Percentiles rank a stretch among this genome's conserved stretches.
phyloP scores from a whole-genome alignment of 192 early-diverging fungal genomes.

The Rhizophagus clarus region DNA sequence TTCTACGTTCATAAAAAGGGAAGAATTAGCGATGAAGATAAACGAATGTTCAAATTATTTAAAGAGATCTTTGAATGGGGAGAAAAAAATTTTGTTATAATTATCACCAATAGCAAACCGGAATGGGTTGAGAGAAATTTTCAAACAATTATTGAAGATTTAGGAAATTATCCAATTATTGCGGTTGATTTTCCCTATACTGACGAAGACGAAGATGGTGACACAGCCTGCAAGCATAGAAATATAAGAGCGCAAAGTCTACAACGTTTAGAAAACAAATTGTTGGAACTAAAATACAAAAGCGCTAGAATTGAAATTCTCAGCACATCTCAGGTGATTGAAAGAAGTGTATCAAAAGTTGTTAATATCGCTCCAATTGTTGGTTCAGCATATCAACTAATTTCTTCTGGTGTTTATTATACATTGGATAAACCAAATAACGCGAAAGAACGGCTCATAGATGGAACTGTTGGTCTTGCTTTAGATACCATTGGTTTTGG shows the following conservation, averaged over 20 bases:
- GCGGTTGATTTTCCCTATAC: constrained; percentile 29
- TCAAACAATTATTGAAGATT: neutral
- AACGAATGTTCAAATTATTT: constrained; percentile 23
- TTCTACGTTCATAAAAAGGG: constrained; percentile 31
- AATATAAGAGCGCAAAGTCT: too few relatives aligned
- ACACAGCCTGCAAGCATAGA: neutral
- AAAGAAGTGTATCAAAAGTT: neutral
- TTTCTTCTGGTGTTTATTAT: constrained; percentile 20
- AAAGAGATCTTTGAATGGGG: constrained; percentile 31
- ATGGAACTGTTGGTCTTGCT: neutral
- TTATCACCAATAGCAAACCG: constrained; percentile 29
- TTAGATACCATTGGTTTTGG: too few relatives aligned
- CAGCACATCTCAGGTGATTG: neutral
- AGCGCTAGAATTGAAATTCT: neutral
- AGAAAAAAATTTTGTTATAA: constrained; percentile 30
- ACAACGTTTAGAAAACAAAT: too few relatives aligned
- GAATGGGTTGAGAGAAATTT: constrained; percentile 27
- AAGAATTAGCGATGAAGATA: constrained; percentile 22
- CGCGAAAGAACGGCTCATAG: neutral
- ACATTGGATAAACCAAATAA: neutral
- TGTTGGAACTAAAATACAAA: too few relatives aligned
- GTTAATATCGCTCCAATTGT: neutral
- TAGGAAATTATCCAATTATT: constrained; percentile 30
- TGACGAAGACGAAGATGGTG: neutral
- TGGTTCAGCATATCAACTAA: constrained; percentile 20